These are phyloP conservation scores for Plasmodium gallinaceum DNA, from an alignment of 169 alveolate species.

Conservation along the genomic window DNA sequence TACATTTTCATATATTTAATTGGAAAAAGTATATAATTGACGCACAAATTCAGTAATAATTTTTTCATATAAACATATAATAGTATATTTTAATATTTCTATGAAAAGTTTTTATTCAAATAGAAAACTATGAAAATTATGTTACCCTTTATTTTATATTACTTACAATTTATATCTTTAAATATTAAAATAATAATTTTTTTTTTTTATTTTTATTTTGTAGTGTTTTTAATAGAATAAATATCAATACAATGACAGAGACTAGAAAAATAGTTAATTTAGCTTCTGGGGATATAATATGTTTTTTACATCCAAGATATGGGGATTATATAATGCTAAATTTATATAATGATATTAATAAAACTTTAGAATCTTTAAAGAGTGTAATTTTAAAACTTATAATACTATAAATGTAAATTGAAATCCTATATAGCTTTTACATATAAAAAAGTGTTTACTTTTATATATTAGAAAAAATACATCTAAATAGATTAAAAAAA, in stretches of 20 bases:
- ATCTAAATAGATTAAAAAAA: background rate
- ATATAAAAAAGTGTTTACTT: background rate
- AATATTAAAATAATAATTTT: slow-evolving; percentile 57
- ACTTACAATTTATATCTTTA: slow-evolving; percentile 3
- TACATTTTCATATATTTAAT: slow-evolving; percentile 81
- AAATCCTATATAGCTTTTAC: no score
- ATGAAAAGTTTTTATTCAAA: background rate
- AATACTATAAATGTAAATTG: background rate
- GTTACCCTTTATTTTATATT: background rate
- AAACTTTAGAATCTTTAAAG: slow-evolving; percentile 80
- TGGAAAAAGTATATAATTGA: slow-evolving; percentile 87
- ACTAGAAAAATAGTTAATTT: slow-evolving; percentile 75
- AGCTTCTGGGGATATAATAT: slow-evolving; percentile 82
- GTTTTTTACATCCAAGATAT: slow-evolving; percentile 87
- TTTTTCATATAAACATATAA: background rate
- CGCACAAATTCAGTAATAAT: slow-evolving; percentile 83
- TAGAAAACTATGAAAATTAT: background rate
- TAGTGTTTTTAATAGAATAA: slow-evolving; percentile 70
- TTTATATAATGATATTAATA: slow-evolving; percentile 85
- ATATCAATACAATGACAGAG: slow-evolving; percentile 68
- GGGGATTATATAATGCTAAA: slow-evolving; percentile 85
- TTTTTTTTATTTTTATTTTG: background rate
- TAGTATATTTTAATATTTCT: background rate
- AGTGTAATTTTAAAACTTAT: slow-evolving; percentile 60
- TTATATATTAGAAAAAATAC: background rate